Evolutionary conservation across 2,329 filamentous ascomycete species (phyloP).

Genomic region (Didymosphaeria variabile): DNA sequence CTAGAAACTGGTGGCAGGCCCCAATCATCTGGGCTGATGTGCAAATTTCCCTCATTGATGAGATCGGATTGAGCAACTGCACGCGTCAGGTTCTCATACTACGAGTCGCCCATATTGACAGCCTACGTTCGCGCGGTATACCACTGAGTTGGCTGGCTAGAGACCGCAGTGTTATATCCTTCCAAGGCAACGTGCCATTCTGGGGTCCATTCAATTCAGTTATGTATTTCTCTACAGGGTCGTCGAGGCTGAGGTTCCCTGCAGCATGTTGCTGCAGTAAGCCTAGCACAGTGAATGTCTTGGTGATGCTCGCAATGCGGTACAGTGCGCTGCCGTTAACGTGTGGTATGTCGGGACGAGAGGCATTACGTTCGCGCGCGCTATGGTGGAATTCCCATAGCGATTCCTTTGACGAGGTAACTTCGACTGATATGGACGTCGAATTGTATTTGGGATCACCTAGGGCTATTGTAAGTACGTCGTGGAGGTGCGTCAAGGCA

Average conservation of each 20-base stretch:
- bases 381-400: slow-evolving; percentile 53
- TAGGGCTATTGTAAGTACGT: slow-evolving; percentile 34
- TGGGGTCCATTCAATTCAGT: slow-evolving; percentile 39
- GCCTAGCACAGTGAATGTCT: slow-evolving; percentile 46
- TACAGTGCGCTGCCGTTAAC: slow-evolving; percentile 53
- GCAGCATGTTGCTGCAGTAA: slow-evolving; percentile 44
- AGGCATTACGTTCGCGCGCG: slow-evolving; percentile 46
- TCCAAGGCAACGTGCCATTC: slow-evolving; percentile 48
- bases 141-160: slow-evolving; percentile 56
- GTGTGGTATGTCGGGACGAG: slow-evolving; percentile 45
- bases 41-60: slow-evolving; percentile 28
- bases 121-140: slow-evolving; percentile 52
- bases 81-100: neutral
- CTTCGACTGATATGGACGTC: slow-evolving; percentile 52
- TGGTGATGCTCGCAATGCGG: slow-evolving; percentile 51
- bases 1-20: slow-evolving; percentile 48
- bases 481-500: slow-evolving; percentile 42
- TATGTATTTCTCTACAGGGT: slow-evolving; percentile 45
- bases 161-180: slow-evolving; percentile 54
- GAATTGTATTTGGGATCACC: slow-evolving; percentile 41
- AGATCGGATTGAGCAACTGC: slow-evolving; percentile 42
- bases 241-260: slow-evolving; percentile 47
- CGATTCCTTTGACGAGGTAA: slow-evolving; percentile 50
- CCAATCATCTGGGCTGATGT: slow-evolving; percentile 25
- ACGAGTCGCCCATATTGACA: neutral